Percentiles rank a stretch among this genome's conserved stretches.
phyloP scores from a whole-genome alignment of 2,329 filamentous ascomycete genomes.

The Neoarthrinium moseri region DNA sequence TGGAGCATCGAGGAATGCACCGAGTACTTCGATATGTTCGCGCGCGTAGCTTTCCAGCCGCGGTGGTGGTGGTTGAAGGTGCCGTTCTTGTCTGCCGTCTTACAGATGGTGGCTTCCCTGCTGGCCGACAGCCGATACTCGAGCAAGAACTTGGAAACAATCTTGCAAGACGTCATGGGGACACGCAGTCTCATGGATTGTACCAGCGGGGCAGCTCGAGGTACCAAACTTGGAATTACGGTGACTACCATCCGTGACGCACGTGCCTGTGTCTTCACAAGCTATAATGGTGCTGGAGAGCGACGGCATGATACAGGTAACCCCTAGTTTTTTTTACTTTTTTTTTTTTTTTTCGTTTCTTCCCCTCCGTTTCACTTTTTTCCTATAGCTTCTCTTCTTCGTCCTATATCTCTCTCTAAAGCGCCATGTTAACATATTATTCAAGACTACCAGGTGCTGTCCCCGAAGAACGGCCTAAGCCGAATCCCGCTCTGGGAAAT shows the following conservation, averaged over 20 bases:
- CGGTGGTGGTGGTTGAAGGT: not conserved
- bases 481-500: conserved; percentile 5
- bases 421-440: not conserved
- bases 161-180: conserved; percentile 15
- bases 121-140: conserved; percentile 1
- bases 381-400: not conserved
- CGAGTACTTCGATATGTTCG: not conserved
- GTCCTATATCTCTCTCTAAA: conserved; percentile 3
- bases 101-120: conserved; percentile 1
- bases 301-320: conserved; percentile 2
- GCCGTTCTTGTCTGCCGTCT: conserved; percentile 11
- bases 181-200: conserved; percentile 13
- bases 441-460: conserved; percentile 5
- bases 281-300: conserved; percentile 18
- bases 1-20: conserved; percentile 4
- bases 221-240: conserved; percentile 19
- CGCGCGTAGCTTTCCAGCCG: not conserved
- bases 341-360: not conserved
- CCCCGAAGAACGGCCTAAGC: not conserved
- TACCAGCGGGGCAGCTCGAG: conserved; percentile 10
- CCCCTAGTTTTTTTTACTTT: not conserved
- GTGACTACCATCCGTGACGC: conserved; percentile 19
- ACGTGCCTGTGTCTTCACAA: conserved; percentile 18
- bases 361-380: not conserved
- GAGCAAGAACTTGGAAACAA: conserved; percentile 2